Evolutionary conservation across 306 rosid species (phyloP).

Genomic region (Trifolium repens): DNA sequence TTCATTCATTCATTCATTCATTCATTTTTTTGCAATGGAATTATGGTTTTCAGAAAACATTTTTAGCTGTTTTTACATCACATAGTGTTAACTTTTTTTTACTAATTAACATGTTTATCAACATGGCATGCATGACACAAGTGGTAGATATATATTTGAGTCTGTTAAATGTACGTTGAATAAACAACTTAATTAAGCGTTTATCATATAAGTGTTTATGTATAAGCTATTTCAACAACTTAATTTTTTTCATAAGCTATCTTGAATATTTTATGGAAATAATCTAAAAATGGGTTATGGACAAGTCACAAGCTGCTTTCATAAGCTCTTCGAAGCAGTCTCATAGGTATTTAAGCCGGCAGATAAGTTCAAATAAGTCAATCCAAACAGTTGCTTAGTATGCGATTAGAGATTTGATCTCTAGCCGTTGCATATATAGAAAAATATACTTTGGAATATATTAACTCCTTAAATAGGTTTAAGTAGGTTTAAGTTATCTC

Average conservation of each 20-base stretch:
- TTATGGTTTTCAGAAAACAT: neutral
- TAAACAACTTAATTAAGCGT: too few relatives aligned
- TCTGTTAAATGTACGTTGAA: neutral
- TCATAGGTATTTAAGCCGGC: neutral
- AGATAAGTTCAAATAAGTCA: neutral
- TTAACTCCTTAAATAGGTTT: neutral
- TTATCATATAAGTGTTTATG: neutral
- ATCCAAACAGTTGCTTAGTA: neutral
- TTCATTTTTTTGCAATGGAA: neutral
- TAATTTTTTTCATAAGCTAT: neutral
- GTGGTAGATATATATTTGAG: neutral
- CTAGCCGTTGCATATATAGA: neutral
- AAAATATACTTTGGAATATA: neutral
- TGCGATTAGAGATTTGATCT: neutral
- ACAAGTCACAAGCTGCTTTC: neutral
- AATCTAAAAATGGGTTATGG: neutral
- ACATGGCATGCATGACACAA: neutral
- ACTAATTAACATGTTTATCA: neutral
- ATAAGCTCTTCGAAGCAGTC: neutral
- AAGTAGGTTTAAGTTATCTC: neutral
- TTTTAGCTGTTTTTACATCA: neutral
- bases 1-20: neutral
- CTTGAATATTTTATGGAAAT: neutral
- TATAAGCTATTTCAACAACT: neutral
- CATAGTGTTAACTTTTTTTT: neutral